phyloP scores from a whole-genome alignment of 2,329 filamentous ascomycete genomes.

The Geosmithia putterillii region DNA sequence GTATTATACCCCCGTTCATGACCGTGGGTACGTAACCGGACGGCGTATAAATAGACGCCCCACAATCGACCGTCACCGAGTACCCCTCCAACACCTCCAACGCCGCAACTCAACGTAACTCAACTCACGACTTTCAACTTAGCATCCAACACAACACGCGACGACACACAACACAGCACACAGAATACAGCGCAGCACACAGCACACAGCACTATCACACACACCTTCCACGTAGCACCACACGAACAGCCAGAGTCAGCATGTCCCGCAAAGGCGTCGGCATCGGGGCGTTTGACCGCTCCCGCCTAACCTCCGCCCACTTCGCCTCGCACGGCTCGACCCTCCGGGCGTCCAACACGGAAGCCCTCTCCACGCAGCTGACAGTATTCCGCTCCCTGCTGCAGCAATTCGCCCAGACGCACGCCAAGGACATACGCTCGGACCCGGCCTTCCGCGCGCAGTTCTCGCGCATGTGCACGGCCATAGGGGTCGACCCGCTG shows the following conservation, averaged over 20 bases:
- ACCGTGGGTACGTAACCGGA: no score
- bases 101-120: not conserved
- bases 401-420: conserved; percentile 88
- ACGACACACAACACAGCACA: not conserved
- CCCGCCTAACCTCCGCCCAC: conserved; percentile 71
- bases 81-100: not conserved
- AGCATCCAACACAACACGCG: not conserved
- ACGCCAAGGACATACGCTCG: conserved; percentile 90
- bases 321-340: conserved; percentile 83
- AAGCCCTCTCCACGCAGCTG: conserved; percentile 83
- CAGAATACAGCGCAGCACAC: no score
- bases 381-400: conserved; percentile 91
- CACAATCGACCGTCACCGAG: not conserved
- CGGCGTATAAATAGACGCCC: no score
- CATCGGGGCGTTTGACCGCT: conserved; percentile 80
- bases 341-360: conserved; percentile 73
- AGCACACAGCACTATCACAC: not conserved
- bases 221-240: not conserved
- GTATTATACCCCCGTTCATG: no score
- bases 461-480: conserved; percentile 96
- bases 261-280: conserved; percentile 78
- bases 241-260: conserved; percentile 1
- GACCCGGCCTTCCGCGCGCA: conserved; percentile 92
- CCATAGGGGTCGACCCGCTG: conserved; percentile 90
- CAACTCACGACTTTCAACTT: not conserved